phyloP scores from a whole-genome alignment of 352 stramenopile genomes.

The Halophytophthora batemanensis region DNA sequence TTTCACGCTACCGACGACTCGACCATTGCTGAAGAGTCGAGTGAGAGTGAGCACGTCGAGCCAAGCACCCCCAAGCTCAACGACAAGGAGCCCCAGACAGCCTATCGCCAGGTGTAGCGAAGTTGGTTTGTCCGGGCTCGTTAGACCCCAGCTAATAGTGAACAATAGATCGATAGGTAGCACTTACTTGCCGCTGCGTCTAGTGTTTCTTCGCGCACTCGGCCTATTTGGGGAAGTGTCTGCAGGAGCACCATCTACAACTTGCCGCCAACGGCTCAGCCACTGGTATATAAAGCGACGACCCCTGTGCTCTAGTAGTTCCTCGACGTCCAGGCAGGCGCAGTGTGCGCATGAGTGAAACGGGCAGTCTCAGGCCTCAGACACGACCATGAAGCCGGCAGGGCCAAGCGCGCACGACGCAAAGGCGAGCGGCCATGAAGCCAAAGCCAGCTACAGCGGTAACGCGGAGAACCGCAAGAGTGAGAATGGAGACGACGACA shows the following conservation, averaged over 20 bases:
- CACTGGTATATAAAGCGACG: too few relatives aligned
- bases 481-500: constrained; percentile 9
- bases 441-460: constrained; percentile 5
- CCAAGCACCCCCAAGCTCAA: constrained; percentile 4
- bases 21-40: constrained; percentile 26
- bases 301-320: too few relatives aligned
- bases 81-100: constrained; percentile 24
- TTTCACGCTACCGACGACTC: constrained; percentile 9
- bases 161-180: constrained; percentile 19
- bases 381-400: constrained; percentile 20
- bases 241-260: too few relatives aligned
- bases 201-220: constrained; percentile 3
- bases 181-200: too few relatives aligned
- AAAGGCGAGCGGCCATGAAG: constrained; percentile 9
- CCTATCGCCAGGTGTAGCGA: constrained; percentile 22
- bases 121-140: too few relatives aligned
- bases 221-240: too few relatives aligned
- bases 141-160: constrained; percentile 1
- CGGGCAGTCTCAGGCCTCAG: too few relatives aligned
- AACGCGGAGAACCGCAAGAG: constrained; percentile 21
- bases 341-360: too few relatives aligned
- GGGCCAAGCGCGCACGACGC: constrained; percentile 5
- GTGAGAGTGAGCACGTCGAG: constrained; percentile 23
- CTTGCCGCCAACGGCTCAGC: too few relatives aligned
- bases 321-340: too few relatives aligned